These are phyloP conservation scores for Oryza nivara DNA, from an alignment of 176 grass and related monocot species.

Conservation along the genomic window DNA sequence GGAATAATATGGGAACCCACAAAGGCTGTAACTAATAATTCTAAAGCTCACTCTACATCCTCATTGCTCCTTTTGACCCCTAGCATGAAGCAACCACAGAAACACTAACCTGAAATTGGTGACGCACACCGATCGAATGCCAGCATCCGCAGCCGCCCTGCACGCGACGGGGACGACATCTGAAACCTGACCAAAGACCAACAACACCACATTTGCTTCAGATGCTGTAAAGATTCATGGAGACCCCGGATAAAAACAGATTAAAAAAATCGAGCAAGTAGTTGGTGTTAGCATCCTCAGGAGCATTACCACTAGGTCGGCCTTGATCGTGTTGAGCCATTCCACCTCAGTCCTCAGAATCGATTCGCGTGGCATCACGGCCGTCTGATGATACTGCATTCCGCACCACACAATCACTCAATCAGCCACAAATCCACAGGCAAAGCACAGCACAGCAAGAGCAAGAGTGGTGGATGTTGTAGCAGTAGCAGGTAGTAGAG, in stretches of 20 bases:
- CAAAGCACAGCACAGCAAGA: not conserved
- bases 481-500: too few species aligned
- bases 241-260: not conserved
- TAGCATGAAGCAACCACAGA: not conserved
- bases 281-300: not conserved
- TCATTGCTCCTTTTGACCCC: not conserved
- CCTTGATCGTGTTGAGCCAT: constrained; percentile 91
- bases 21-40: not conserved
- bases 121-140: constrained; percentile 92
- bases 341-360: constrained; percentile 90
- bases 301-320: constrained; percentile 78
- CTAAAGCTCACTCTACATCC: not conserved
- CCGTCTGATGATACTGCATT: constrained; percentile 93
- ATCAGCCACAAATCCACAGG: not conserved
- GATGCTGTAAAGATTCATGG: not conserved
- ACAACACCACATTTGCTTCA: constrained; percentile 14
- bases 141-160: constrained; percentile 84
- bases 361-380: constrained; percentile 80
- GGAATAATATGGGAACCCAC: not conserved
- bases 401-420: not conserved
- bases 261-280: not conserved
- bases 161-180: constrained; percentile 97
- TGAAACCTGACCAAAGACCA: constrained; percentile 64
- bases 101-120: constrained; percentile 85
- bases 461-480: too few species aligned